Evolutionary conservation across 176 grass and related monocot genomes (phyloP), one percentile per base, ranked within the genome.

Genomic region (Oropetium thomaeum): DNA sequence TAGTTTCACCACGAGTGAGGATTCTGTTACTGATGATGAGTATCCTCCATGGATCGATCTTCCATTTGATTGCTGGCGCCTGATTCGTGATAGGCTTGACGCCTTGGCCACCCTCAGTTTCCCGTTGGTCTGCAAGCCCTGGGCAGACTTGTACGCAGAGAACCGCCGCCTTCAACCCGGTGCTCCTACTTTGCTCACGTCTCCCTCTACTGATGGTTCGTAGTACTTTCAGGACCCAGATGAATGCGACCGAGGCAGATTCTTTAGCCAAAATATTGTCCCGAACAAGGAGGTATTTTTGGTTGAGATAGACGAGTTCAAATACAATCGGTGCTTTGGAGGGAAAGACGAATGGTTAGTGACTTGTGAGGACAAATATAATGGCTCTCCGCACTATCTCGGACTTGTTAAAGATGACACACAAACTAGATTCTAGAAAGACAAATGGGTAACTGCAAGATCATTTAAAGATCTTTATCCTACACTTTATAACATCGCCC

Each of bases 261-360:
- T 71, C 16, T 38, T 61, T 32, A 8, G 31, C 28, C 27, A 61
- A 7, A 61, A 61, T 3, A 57, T 55, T 26, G 17, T 61, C 28
- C 8, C 8, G 58, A 1, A 27, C 3, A 61, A 1, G 28, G 58
- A 61, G 58, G 32, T 29, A 8, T 61, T 38, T 10, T 16, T 8
- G 0, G 20, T 54, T 54, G 47, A 71, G 47, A 5, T 54, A 8
- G 47, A 71, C 4, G 16, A 10, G 9, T 52, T 71, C 1, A 54
- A 48, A 25, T 16, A 38, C 27, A 14, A 11, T 6, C 52, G 5
- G 23, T 71, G 69, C 48, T 25, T 54, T 8, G 69, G 69, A 22
- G 69, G 47, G 28, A 71, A 71, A 71, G 69, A 38, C 25, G 20
- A 38, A 38, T 71, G 69, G 69, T 8, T 71, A 37, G 69, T 71